A percentile compares a stretch with the other conserved stretches of the same genome.
phyloP scores from a whole-genome alignment of 108 stramenopile species.

The Cyclotella atomus region DNA sequence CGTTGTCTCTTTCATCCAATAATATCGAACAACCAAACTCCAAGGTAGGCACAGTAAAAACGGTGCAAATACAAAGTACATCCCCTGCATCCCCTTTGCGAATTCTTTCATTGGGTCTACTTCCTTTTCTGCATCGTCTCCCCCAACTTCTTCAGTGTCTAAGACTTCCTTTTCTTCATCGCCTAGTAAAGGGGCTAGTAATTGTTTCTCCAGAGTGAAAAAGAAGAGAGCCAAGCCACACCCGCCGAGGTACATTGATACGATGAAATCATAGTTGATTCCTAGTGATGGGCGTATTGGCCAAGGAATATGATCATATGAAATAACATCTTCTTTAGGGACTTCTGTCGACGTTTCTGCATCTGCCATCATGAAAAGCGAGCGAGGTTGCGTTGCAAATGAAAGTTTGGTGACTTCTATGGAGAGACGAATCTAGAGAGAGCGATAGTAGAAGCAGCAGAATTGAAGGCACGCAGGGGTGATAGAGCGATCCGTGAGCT shows the following conservation, averaged over 20 bases:
- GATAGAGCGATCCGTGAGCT: no score
- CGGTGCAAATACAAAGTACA: slow-evolving; percentile 46
- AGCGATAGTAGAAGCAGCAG: no score
- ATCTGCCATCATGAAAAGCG: background rate
- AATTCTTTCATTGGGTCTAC: slow-evolving; percentile 47
- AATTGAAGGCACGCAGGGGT: no score
- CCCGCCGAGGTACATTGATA: slow-evolving; percentile 34
- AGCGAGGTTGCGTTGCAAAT: no score
- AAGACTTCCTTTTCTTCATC: background rate
- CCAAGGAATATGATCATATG: slow-evolving; percentile 37
- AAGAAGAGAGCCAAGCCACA: slow-evolving; percentile 31
- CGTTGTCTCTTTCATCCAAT: slow-evolving; percentile 41
- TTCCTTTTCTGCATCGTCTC: slow-evolving; percentile 9
- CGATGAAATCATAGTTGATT: slow-evolving; percentile 48
- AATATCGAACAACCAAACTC: slow-evolving; percentile 44
- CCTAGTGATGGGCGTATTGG: slow-evolving; percentile 36
- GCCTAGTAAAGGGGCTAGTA: slow-evolving; percentile 32
- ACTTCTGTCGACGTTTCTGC: background rate
- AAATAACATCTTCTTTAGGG: background rate
- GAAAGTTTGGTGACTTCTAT: no score
- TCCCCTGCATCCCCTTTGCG: slow-evolving; percentile 42
- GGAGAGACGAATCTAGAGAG: no score
- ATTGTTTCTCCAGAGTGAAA: slow-evolving; percentile 33
- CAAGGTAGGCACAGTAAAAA: slow-evolving; percentile 46
- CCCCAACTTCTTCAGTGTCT: slow-evolving; percentile 1